Percentiles rank a stretch among this genome's conserved stretches.
Evolutionary conservation across 441 rosid genomes (phyloP).

Genomic region (Cnidoscolus chayamansa): DNA sequence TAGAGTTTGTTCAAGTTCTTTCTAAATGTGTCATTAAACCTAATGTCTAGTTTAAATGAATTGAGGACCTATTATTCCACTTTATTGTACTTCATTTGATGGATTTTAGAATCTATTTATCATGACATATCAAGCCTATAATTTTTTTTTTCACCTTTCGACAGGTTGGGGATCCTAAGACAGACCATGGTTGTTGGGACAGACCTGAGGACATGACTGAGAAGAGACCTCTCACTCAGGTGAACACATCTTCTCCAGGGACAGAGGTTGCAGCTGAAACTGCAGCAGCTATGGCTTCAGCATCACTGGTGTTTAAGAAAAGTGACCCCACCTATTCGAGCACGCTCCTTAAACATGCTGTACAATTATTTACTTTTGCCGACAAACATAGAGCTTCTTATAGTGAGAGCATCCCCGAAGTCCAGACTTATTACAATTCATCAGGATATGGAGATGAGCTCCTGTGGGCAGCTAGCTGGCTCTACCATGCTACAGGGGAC

Average conservation of each 20-base stretch:
- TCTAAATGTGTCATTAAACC: not conserved
- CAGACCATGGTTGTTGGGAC: slow-evolving; percentile 87
- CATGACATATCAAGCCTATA: not conserved
- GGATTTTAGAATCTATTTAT: not conserved
- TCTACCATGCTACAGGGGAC: slow-evolving; percentile 83
- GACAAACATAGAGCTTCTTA: slow-evolving; percentile 59
- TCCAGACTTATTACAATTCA: slow-evolving; percentile 65
- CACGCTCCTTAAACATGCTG: slow-evolving; percentile 68
- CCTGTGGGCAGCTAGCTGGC: slow-evolving; percentile 93
- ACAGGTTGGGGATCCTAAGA: slow-evolving; percentile 81
- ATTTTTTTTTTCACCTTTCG: slow-evolving; percentile 1
- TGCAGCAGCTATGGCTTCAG: slow-evolving; percentile 94
- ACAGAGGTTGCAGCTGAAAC: slow-evolving; percentile 95
- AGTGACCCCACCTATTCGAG: slow-evolving; percentile 57
- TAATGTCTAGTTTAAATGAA: not conserved
- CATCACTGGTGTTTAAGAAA: slow-evolving; percentile 80
- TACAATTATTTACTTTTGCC: slow-evolving; percentile 74
- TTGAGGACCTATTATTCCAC: not conserved
- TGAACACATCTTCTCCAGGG: slow-evolving; percentile 67
- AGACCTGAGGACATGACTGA: slow-evolving; percentile 81
- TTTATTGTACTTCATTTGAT: not conserved
- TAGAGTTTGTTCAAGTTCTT: not conserved
- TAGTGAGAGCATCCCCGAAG: slow-evolving; percentile 64
- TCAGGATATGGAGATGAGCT: slow-evolving; percentile 87
- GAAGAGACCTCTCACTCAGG: slow-evolving; percentile 67